Evolutionary conservation across 1,284 basidiomycete genomes (phyloP).

Genomic region (Cutaneotrichosporon sp.): DNA sequence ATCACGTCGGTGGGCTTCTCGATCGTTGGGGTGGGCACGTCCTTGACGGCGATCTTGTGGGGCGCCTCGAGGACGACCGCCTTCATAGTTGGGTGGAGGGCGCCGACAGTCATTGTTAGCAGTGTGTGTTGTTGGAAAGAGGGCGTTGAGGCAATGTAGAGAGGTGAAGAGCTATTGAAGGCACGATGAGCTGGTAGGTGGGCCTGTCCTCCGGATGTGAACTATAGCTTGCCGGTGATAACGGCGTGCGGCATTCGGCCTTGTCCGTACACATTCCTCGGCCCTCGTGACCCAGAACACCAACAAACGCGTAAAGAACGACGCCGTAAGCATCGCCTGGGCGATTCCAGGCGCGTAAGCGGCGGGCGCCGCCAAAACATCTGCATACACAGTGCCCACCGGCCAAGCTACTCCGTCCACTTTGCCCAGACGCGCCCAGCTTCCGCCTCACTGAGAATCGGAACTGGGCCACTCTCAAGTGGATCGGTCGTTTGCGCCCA

Average conservation of each 20-base stretch:
- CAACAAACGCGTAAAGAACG: not conserved
- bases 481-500: not conserved
- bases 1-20: conserved; percentile 37
- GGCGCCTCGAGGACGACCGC: conserved; percentile 40
- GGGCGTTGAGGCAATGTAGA: not conserved
- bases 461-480: not conserved
- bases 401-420: not conserved
- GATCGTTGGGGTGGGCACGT: conserved; percentile 37
- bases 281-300: not conserved
- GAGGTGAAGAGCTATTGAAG: not conserved
- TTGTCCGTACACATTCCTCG: not conserved
- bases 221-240: not conserved
- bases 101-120: conserved; percentile 15
- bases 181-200: not conserved
- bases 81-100: conserved; percentile 35
- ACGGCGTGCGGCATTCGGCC: not conserved
- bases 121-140: not conserved
- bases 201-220: not conserved
- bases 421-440: not conserved
- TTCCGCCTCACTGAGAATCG: not conserved
- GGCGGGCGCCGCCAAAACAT: not conserved
- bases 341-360: not conserved
- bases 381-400: not conserved
- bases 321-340: not conserved
- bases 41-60: conserved; percentile 35